Conservation (phyloP, 2,329 filamentous ascomycete species). For the Orbilia brochopaga region DNA sequence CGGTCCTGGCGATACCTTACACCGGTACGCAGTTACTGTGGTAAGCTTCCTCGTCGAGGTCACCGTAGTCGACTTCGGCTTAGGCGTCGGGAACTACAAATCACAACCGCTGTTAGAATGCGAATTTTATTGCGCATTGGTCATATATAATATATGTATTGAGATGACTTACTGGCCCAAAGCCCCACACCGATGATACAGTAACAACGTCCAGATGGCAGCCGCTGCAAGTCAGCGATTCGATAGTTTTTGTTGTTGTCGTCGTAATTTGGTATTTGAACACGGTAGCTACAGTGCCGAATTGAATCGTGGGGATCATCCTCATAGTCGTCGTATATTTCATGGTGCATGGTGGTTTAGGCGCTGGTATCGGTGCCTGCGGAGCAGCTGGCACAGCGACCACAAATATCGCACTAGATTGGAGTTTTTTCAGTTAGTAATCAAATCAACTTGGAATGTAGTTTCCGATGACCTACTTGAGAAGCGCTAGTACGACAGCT, state of each 20-base stretch:
- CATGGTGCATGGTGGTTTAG: conserved; percentile 18
- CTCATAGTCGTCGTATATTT: conserved; percentile 4
- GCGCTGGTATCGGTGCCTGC: conserved; percentile 9
- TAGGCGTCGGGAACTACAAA: background rate
- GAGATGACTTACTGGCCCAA: conserved; percentile 26
- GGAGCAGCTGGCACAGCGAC: conserved; percentile 6
- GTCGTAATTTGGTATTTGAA: conserved; percentile 14
- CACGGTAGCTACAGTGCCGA: conserved; percentile 3
- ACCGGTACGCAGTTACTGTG: conserved; percentile 16
- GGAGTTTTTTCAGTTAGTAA: background rate
- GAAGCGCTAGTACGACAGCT: too few relatives aligned
- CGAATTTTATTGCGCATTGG: too few relatives aligned
- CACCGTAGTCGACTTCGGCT: conserved; percentile 10
- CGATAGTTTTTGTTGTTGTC: background rate
- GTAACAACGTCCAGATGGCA: conserved; percentile 11
- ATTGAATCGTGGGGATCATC: background rate
- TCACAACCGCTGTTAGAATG: background rate
- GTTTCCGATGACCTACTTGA: too few relatives aligned
- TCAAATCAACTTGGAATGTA: too few relatives aligned
- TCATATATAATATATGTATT: too few relatives aligned
- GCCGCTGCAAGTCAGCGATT: conserved; percentile 15
- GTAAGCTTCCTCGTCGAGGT: conserved; percentile 8
- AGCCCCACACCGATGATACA: conserved; percentile 2
- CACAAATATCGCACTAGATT: too few relatives aligned
- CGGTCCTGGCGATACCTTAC: conserved; percentile 15